Evolutionary conservation across 257 asterid genomes (phyloP).

Genomic region (Rubia yunnanensis): DNA sequence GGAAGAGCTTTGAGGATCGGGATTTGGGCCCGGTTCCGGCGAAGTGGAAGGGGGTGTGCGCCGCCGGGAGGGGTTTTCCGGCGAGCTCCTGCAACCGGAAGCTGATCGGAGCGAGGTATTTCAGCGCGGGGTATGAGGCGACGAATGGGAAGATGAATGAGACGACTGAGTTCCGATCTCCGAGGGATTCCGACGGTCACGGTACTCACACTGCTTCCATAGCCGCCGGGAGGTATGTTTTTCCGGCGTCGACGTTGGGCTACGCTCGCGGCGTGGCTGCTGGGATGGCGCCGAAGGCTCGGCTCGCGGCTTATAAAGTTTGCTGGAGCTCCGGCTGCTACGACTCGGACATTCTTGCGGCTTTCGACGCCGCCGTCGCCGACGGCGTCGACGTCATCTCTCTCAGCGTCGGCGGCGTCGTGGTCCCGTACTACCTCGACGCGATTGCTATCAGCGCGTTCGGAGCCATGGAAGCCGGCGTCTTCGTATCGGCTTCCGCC

Average conservation of each 20-base stretch:
- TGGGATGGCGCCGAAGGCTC: constrained; percentile 95
- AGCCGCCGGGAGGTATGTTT: constrained; percentile 85
- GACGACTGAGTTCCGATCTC: constrained; percentile 56
- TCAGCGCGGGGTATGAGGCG: constrained; percentile 57
- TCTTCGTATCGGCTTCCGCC: constrained; percentile 83
- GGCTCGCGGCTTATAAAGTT: constrained; percentile 76
- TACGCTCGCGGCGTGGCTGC: constrained; percentile 88
- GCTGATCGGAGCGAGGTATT: constrained; percentile 73
- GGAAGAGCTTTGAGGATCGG: constrained; percentile 61
- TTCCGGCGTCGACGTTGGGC: constrained; percentile 70
- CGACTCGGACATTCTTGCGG: constrained; percentile 85
- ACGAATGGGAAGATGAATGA: constrained; percentile 70
- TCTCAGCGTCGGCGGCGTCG: constrained; percentile 76
- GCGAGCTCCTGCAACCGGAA: constrained; percentile 61
- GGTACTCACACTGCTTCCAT: constrained; percentile 98
- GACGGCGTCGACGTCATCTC: constrained; percentile 94
- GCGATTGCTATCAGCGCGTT: constrained; percentile 78
- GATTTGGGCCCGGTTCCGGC: constrained; percentile 56
- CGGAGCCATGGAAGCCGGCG: constrained; percentile 58
- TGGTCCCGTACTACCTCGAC: constrained; percentile 71
- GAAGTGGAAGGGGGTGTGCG: constrained; percentile 70
- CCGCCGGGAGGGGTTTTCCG: constrained; percentile 43
- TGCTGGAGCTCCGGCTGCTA: constrained; percentile 87
- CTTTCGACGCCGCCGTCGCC: constrained; percentile 70
- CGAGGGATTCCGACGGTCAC: constrained; percentile 83